These are phyloP conservation scores for Podaxis sp. DNA, from an alignment of 768 basidiomycete genomes.

Conservation along the genomic window DNA sequence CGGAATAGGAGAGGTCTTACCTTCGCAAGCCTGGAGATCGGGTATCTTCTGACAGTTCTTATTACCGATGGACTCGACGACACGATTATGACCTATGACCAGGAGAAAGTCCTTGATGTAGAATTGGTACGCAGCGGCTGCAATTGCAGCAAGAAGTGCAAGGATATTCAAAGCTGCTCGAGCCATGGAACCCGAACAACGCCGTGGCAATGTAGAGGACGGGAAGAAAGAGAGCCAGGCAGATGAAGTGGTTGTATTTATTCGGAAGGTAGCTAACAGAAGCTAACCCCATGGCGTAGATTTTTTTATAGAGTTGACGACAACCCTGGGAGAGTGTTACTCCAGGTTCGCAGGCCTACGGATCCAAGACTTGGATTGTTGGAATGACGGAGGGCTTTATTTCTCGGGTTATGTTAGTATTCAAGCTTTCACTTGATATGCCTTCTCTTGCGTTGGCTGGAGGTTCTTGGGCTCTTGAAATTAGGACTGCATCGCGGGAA, in stretches of 20 bases:
- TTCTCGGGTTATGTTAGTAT: too few species aligned
- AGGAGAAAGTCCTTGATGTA: constrained; percentile 45
- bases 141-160: constrained; percentile 36
- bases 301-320: background rate
- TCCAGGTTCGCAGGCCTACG: background rate
- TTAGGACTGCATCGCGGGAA: background rate
- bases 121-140: constrained; percentile 47
- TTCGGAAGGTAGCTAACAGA: background rate
- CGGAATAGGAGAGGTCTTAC: constrained; percentile 33
- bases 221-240: background rate
- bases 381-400: too few species aligned
- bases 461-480: background rate
- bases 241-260: background rate
- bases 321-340: background rate
- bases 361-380: too few species aligned
- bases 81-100: constrained; percentile 43
- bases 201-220: background rate
- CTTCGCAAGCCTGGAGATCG: constrained; percentile 68
- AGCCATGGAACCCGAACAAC: background rate
- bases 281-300: background rate
- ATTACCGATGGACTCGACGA: constrained; percentile 46
- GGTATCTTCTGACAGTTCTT: constrained; percentile 47
- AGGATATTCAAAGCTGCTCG: constrained; percentile 27
- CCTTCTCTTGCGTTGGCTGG: background rate
- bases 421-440: background rate